Conservation (phyloP, 495 filamentous ascomycete genomes). For the Geoglossum glabrum region DNA sequence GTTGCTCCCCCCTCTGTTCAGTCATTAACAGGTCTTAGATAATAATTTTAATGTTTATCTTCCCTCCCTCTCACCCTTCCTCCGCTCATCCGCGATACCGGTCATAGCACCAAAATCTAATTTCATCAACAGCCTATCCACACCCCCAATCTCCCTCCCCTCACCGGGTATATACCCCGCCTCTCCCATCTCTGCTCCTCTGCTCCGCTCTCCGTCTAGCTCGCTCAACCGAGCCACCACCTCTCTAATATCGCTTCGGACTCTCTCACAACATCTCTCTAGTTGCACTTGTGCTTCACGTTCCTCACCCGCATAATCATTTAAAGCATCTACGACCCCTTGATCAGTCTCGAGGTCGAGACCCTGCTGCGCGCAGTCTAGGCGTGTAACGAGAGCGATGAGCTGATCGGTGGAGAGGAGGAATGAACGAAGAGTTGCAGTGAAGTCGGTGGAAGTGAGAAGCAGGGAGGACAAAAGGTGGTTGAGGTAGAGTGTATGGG, state of each 20-base stretch:
- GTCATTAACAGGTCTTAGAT: not conserved
- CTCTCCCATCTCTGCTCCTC: constrained; percentile 13
- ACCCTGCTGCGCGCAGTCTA: constrained; percentile 50
- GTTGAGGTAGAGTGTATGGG: constrained; percentile 55
- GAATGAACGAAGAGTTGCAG: constrained; percentile 44
- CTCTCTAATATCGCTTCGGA: constrained; percentile 40
- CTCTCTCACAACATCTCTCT: constrained; percentile 24
- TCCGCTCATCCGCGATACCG: not conserved
- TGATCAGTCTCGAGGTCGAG: constrained; percentile 61
- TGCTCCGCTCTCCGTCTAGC: constrained; percentile 26
- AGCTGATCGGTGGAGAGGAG: constrained; percentile 58
- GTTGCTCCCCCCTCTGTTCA: too few relatives aligned
- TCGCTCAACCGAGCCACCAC: constrained; percentile 38
- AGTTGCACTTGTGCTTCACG: constrained; percentile 38
- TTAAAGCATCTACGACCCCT: constrained; percentile 52
- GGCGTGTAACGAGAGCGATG: constrained; percentile 47
- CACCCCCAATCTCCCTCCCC: constrained; percentile 27
- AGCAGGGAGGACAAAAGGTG: constrained; percentile 47
- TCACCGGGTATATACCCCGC: constrained; percentile 8
- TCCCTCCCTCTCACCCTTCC: not conserved
- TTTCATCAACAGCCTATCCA: constrained; percentile 72
- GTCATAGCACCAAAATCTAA: constrained; percentile 39
- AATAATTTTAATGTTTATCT: not conserved
- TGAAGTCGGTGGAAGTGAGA: constrained; percentile 47
- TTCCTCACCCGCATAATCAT: constrained; percentile 50